Base-by-base conservation (phyloP, 2,329 filamentous ascomycete species). In the Alternaria sp. region DNA sequence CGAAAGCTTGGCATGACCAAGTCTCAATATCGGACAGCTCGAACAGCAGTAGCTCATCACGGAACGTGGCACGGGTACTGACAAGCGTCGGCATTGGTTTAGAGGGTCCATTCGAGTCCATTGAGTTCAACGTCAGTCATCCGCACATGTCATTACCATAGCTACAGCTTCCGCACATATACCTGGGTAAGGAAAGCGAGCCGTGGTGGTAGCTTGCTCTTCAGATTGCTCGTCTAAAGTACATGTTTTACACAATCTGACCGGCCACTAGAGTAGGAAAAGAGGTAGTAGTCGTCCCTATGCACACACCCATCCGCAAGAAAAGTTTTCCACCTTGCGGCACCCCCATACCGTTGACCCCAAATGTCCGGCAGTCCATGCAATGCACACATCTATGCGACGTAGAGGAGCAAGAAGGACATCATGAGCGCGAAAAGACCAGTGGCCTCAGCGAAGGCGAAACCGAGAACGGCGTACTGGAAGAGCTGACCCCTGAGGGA, bases 401-500 rank as follows among this genome's bases (percentile, higher is more conserved):
- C 79, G 78, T 80, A 81, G 74, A 80, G 77, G 73, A 80, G 77
- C 65, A 81, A 65, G 78, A 81, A 81, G 60, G 79, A 80, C 77
- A 84, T 82, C 82, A 84, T 84, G 75, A 86, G 82, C 69, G 85
- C 84, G 81, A 86, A 86, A 65, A 86, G 82, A 79, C 91, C 91
- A 78, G 92, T 93, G 86, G 93, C 92, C 84, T 96, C 93, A 84
- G 94, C 92, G 90, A 96, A 96, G 82, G 92, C 93, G 87, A 96
- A 96, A 87, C 93, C 92, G 82, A 96, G 87, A 91, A 96, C 95
- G 89, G 92, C 92, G 86, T 96, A 95, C 77, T 91, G 92, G 91
- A 96, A 97, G 81, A 97, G 92, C 89, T 96, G 93, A 83, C 92
- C 93, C 87, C 92, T 91, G 86, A 96, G 92, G 81, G 91, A 91